These are phyloP conservation scores for Thuja plicata DNA, from an alignment of 83 land plant genomes.

Conservation along the genomic window DNA sequence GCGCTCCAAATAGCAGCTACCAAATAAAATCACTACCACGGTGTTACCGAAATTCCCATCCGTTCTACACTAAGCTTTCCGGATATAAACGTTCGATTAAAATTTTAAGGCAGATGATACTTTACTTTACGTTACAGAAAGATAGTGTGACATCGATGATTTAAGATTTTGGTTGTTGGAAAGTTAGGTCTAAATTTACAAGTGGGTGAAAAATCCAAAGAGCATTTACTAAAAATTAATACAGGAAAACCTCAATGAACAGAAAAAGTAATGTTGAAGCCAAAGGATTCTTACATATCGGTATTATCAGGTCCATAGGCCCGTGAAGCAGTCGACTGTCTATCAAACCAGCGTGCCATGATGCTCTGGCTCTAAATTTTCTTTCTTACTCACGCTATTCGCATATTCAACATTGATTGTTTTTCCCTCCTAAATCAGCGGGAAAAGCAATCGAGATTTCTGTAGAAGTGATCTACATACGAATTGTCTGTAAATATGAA, in stretches of 20 bases:
- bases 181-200: neutral
- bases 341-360: neutral
- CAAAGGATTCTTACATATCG: neutral
- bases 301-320: neutral
- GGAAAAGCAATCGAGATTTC: neutral
- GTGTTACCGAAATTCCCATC: neutral
- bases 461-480: too few relatives aligned
- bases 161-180: neutral
- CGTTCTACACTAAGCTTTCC: neutral
- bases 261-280: neutral
- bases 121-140: neutral
- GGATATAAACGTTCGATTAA: too few relatives aligned
- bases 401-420: neutral
- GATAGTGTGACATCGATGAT: neutral
- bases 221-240: neutral
- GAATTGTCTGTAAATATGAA: too few relatives aligned
- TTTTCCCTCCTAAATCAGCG: neutral
- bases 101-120: neutral
- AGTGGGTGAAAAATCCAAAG: neutral
- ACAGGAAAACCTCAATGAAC: neutral
- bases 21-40: neutral
- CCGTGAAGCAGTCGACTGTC: neutral
- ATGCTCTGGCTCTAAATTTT: neutral
- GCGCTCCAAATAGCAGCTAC: neutral
- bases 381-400: neutral